Evolutionary conservation across 139 green algal genomes (phyloP), one percentile per base, ranked within the genome.

Genomic region (Chlorella sp.): DNA sequence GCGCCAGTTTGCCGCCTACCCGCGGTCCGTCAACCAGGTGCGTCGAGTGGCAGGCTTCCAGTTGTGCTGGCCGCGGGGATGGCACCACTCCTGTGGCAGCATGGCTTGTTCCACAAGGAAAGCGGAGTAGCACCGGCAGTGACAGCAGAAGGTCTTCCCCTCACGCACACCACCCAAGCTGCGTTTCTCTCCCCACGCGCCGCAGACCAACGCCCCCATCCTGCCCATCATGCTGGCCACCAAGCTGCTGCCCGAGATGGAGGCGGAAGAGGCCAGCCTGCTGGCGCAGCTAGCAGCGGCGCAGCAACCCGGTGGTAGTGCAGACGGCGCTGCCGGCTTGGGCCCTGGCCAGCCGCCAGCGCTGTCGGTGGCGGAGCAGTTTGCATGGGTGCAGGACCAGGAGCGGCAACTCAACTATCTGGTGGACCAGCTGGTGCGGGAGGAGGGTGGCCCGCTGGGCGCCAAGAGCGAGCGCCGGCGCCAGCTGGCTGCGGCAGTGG

Each of bases 221-320:
- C 69, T 94, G 56, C 91, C 90, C 69, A 93, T 94, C 80, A 89
- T 94, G 80, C 83, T 94, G 76, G 91, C 91, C 39, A 93, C 88
- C 56, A 94, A 89, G 86, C 78, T 89, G 38, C 87, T 94, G 56
- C 90, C 91, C 9, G 81, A 86, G 81, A 80, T 81, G 81, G 81
- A 86, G 70, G 81, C 23, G 15, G 75, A 90, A 84, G 80, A 89
- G 79, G 47, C 13, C 44, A 63, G 2, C 23, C 68, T 87, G 56
- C 80, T 90, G 78, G 32, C 16, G 1, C 41, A 60, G n/a, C 41
- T 65, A n/a, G 41, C n/a, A 7, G 63, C 39, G 28, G 62, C 71
- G 60, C 76, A 81, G 74, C 74, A 69, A 55, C 51, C 6, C 7
- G 25, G 25, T 4, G 51, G n/a, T 9, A 32, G 30, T 4, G 74